phyloP scores from a whole-genome alignment of 768 basidiomycete genomes.

The Termitomyces sp. region DNA sequence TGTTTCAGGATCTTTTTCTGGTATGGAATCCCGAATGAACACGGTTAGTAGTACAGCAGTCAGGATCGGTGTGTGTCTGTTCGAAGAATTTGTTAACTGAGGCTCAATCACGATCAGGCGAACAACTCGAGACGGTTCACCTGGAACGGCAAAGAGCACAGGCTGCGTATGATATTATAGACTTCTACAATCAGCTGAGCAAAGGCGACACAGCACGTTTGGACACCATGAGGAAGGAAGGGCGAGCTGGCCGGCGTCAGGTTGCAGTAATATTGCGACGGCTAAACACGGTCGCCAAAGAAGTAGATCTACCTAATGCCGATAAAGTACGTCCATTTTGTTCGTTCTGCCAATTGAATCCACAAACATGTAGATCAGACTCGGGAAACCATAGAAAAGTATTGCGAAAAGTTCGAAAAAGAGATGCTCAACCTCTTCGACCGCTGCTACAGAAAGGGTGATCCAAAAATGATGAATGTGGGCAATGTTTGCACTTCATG shows the following conservation, averaged over 20 bases:
- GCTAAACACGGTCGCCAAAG: conserved; percentile 83
- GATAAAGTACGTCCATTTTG: conserved; percentile 51
- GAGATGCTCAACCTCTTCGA: conserved; percentile 97
- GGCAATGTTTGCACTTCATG: conserved; percentile 16
- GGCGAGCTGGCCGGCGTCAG: conserved; percentile 81
- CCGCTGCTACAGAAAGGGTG: conserved; percentile 90
- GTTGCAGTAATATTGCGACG: conserved; percentile 85
- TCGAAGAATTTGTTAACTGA: background rate
- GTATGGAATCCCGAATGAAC: conserved; percentile 87
- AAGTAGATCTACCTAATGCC: conserved; percentile 81
- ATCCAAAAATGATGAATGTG: conserved; percentile 99
- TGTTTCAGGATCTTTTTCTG: conserved; percentile 81
- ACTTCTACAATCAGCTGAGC: conserved; percentile 91
- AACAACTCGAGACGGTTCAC: conserved; percentile 93
- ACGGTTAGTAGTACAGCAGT: conserved; percentile 93
- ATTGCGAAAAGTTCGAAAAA: conserved; percentile 98
- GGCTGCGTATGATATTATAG: conserved; percentile 89
- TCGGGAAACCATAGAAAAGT: conserved; percentile 88
- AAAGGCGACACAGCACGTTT: conserved; percentile 71
- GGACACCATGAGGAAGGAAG: conserved; percentile 80
- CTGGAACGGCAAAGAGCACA: conserved; percentile 89
- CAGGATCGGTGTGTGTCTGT: conserved; percentile 64
- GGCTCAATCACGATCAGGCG: conserved; percentile 45
- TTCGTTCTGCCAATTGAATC: background rate
- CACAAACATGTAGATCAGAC: conserved; percentile 41